A percentile compares a stretch with the other conserved stretches of the same genome.
Conservation (phyloP, 169 alveolate species). For the Prorocentrum cordatum region DNA sequence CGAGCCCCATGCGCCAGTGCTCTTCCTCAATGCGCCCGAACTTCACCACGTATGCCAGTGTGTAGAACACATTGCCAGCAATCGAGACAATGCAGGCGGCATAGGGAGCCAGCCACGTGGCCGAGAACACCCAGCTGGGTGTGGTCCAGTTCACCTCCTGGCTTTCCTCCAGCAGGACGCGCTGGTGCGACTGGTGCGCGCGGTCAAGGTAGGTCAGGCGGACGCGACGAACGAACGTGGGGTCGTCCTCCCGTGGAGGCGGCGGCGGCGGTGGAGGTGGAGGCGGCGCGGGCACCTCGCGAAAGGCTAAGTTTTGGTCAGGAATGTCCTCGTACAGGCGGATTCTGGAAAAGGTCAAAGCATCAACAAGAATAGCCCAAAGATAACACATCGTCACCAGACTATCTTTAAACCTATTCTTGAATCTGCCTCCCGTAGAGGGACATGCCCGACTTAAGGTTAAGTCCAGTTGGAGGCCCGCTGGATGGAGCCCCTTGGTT, state of each 20-base stretch:
- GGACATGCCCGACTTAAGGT: too few species aligned
- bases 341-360: too few species aligned
- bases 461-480: too few species aligned
- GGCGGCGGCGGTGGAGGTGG: slow-evolving; percentile 19
- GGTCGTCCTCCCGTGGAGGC: slow-evolving; percentile 10
- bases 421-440: too few species aligned
- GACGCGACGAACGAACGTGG: slow-evolving; percentile 1
- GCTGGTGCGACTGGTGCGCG: not conserved
- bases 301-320: too few species aligned
- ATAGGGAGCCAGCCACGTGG: not conserved
- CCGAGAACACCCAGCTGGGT: not conserved
- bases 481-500: too few species aligned
- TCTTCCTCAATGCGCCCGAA: not conserved
- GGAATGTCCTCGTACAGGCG: too few species aligned
- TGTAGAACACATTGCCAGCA: not conserved
- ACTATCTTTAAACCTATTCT: too few species aligned
- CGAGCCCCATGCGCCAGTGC: slow-evolving; percentile 13
- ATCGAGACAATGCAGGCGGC: not conserved
- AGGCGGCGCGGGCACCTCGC: too few species aligned
- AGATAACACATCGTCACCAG: too few species aligned
- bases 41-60: not conserved
- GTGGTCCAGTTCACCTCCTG: not conserved
- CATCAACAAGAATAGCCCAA: too few species aligned
- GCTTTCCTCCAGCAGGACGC: not conserved
- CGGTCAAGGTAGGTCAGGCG: slow-evolving; percentile 9